Base-by-base conservation (phyloP, 1,284 basidiomycete genomes). In the Thelephora terrestris region DNA sequence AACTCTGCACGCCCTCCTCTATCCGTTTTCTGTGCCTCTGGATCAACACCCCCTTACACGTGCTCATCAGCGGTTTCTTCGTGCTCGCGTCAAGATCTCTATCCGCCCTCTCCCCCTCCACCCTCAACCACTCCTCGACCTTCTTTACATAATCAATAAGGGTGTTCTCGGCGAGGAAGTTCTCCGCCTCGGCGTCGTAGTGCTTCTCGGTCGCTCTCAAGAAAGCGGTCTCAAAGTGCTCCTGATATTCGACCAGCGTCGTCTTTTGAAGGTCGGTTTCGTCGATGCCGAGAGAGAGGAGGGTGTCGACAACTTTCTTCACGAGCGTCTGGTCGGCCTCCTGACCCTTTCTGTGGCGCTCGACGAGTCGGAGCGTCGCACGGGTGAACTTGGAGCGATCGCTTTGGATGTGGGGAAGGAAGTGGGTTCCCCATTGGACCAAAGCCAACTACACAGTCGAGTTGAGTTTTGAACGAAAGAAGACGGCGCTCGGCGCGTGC, bases 111-210 rank as follows among this genome's bases (percentile, higher is more conserved):
- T 95, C 90, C 64, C 95, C 91, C 63, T 99, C 96, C 66, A 99
- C 95, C 51, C 83, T 78, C 50, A 99, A 70, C 25, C 96, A 80
- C 57, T 85, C 84, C 62, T 98, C 94, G 2, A 92, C 96, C 69
- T 93, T 95, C 74, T 88, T 93, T 66, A 99, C 78, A 67, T 99
- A 99, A 65, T 99, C 96, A 21, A 91, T 89, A 32, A 98, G 90
- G 43, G 81, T 87, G 67, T 94, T 95, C 60, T 87, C 81, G 2
- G 85, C 81, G 25, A 98, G 79, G 73, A 95, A 99, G 2, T 85
- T 77, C 53, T 90, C 81, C 2, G 91, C 94, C 67, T 99, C 95
- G 53, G 83, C 75, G 54, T 80, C 81, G 74, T 99, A 99, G 73
- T 93, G 98, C 46, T 79, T 74, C 66, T 93, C 88, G 1, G 95